A percentile compares a stretch with the other conserved stretches of the same genome.
Evolutionary conservation across 2,329 filamentous ascomycete species (phyloP).

Genomic region (Colletotrichum liaoningense): DNA sequence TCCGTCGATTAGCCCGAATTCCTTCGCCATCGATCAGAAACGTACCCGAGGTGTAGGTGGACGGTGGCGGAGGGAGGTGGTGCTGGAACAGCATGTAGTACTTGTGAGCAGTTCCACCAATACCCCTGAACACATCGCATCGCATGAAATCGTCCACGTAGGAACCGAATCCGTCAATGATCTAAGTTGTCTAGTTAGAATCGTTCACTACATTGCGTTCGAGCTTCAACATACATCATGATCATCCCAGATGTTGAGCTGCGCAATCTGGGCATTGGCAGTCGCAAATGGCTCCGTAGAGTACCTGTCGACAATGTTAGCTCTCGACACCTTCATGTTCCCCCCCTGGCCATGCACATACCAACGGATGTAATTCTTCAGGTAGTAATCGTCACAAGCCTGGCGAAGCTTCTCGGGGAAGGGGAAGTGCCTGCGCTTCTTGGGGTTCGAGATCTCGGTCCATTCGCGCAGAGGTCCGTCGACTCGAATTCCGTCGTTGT

Average conservation of each 20-base stretch:
- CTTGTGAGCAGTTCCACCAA: slow-evolving; percentile 94
- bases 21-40: slow-evolving; percentile 38
- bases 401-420: slow-evolving; percentile 84
- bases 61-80: slow-evolving; percentile 84
- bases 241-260: slow-evolving; percentile 98
- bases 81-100: slow-evolving; percentile 99
- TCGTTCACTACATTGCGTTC: no score
- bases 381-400: slow-evolving; percentile 90
- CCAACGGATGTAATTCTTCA: slow-evolving; percentile 88
- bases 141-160: slow-evolving; percentile 96
- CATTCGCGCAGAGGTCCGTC: slow-evolving; percentile 84
- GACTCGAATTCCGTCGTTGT: slow-evolving; percentile 93
- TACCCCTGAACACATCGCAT: slow-evolving; percentile 89
- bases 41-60: slow-evolving; percentile 84
- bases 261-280: slow-evolving; percentile 91
- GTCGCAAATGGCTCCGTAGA: slow-evolving; percentile 84
- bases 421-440: slow-evolving; percentile 81
- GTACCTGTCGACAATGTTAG: slow-evolving; percentile 67
- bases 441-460: slow-evolving; percentile 85
- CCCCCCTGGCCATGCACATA: slow-evolving; percentile 22
- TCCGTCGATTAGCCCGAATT: slow-evolving; percentile 36
- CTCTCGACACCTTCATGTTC: slow-evolving; percentile 57
- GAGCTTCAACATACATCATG: slow-evolving; percentile 73
- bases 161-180: slow-evolving; percentile 92
- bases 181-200: slow-evolving; percentile 61